Percentiles rank a stretch among this genome's conserved stretches.
These are phyloP conservation scores for Ganoderma multipileum DNA, from an alignment of 1,284 basidiomycete species.

Conservation along the genomic window DNA sequence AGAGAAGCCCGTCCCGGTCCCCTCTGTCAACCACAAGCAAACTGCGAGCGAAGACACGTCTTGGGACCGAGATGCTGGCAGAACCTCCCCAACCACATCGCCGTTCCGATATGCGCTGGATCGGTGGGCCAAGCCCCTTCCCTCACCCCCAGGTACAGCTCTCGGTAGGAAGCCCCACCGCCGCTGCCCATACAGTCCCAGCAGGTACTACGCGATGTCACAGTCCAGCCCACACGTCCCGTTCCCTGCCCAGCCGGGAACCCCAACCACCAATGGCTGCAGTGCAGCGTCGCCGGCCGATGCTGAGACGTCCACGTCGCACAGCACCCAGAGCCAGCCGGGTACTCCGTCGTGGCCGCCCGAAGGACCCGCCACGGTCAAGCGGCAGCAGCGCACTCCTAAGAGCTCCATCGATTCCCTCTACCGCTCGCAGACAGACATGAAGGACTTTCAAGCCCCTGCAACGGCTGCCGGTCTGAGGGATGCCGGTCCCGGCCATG, in stretches of 20 bases:
- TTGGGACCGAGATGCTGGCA: background rate
- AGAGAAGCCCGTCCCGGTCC: background rate
- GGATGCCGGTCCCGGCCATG: background rate
- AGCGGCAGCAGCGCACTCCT: background rate
- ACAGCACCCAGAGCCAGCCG: background rate
- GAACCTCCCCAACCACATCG: background rate
- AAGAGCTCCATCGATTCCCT: constrained; percentile 4
- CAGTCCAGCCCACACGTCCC: background rate
- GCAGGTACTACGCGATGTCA: background rate
- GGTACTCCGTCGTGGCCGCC: background rate
- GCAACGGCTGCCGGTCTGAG: background rate
- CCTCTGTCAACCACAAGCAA: background rate
- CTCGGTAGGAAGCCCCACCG: background rate
- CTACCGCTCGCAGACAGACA: background rate
- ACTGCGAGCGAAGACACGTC: too few species aligned
- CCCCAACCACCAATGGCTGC: background rate
- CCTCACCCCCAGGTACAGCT: background rate
- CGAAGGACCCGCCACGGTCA: background rate
- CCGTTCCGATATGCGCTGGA: background rate
- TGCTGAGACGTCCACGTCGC: background rate
- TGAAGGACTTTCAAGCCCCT: background rate
- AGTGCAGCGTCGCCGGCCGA: background rate
- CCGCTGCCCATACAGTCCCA: background rate
- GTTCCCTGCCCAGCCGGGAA: background rate
- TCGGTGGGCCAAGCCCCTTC: background rate